These are phyloP conservation scores for Prillingera fragicola DNA, from an alignment of 1,284 basidiomycete genomes.

Conservation along the genomic window DNA sequence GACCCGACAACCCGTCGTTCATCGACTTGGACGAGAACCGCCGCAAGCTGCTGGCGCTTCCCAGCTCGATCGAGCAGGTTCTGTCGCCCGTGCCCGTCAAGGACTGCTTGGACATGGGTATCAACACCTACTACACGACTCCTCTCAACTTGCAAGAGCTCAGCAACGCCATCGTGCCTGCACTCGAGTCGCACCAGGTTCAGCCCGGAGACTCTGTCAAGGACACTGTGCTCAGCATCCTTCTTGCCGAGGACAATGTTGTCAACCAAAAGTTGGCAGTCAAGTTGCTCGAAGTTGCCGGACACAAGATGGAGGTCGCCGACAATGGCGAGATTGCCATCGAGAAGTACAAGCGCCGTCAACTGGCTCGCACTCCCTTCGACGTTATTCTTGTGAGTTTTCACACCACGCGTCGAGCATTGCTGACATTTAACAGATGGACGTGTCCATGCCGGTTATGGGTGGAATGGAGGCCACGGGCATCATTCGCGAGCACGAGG, in stretches of 20 bases:
- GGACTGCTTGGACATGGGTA: conserved; percentile 48
- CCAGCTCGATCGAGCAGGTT: conserved; percentile 35
- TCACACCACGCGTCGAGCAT: neutral
- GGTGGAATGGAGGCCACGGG: conserved; percentile 54
- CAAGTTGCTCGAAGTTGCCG: conserved; percentile 95
- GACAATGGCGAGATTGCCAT: conserved; percentile 76
- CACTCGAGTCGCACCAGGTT: conserved; percentile 86
- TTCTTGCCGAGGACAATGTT: conserved; percentile 96
- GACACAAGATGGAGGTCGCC: conserved; percentile 92
- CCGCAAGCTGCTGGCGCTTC: conserved; percentile 41
- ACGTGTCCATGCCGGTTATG: conserved; percentile 93
- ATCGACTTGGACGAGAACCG: conserved; percentile 42
- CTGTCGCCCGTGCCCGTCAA: conserved; percentile 47
- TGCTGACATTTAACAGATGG: conserved; percentile 69
- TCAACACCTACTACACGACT: conserved; percentile 59
- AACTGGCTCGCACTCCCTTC: conserved; percentile 56
- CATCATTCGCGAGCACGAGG: conserved; percentile 63
- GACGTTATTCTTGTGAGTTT: conserved; percentile 74
- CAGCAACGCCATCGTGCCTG: conserved; percentile 84
- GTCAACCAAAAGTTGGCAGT: conserved; percentile 92
- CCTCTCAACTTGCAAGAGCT: conserved; percentile 85
- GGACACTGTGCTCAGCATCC: conserved; percentile 82
- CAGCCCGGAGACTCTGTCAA: conserved; percentile 72
- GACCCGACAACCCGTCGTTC: conserved; percentile 41
- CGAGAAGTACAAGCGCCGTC: conserved; percentile 43